Conservation (phyloP, 257 asterid genomes). For the Solanum arcanum region DNA sequence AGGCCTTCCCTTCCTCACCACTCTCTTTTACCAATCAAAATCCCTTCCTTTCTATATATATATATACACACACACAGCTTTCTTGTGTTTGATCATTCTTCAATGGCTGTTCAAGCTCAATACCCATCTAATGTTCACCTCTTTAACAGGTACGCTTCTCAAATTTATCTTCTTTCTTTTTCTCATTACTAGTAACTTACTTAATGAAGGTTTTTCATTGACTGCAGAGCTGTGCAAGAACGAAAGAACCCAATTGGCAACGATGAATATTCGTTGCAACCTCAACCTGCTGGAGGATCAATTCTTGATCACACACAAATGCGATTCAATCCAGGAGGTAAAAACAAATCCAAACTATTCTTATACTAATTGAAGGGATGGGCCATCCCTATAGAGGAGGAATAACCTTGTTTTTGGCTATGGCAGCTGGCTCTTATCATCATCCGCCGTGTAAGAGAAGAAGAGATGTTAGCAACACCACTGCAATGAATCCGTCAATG, state of each 20-base stretch:
- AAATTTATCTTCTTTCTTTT: neutral
- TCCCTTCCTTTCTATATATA: neutral
- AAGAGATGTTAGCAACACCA: conserved; percentile 5
- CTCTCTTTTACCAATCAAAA: neutral
- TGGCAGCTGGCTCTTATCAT: conserved; percentile 10
- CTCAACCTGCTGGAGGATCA: conserved; percentile 8
- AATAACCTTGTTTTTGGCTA: neutral
- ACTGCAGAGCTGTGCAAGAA: conserved; percentile 20
- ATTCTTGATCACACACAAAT: conserved; percentile 23
- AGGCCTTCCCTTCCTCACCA: neutral
- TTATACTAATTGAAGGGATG: neutral
- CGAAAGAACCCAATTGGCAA: conserved; percentile 11
- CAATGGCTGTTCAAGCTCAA: conserved; percentile 49
- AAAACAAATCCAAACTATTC: neutral
- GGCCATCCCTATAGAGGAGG: neutral
- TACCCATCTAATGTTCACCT: conserved; percentile 31
- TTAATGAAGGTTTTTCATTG: neutral
- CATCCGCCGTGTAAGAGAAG: conserved; percentile 19
- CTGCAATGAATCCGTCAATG: conserved; percentile 3
- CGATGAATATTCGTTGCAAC: conserved; percentile 11
- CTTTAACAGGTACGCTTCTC: conserved; percentile 16
- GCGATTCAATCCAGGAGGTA: conserved; percentile 24
- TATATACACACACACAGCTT: neutral
- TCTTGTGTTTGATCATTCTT: neutral
- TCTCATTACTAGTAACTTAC: neutral